Evolutionary conservation across 2,329 filamentous ascomycete species (phyloP).

Genomic region (Epichloe gansuensis): DNA sequence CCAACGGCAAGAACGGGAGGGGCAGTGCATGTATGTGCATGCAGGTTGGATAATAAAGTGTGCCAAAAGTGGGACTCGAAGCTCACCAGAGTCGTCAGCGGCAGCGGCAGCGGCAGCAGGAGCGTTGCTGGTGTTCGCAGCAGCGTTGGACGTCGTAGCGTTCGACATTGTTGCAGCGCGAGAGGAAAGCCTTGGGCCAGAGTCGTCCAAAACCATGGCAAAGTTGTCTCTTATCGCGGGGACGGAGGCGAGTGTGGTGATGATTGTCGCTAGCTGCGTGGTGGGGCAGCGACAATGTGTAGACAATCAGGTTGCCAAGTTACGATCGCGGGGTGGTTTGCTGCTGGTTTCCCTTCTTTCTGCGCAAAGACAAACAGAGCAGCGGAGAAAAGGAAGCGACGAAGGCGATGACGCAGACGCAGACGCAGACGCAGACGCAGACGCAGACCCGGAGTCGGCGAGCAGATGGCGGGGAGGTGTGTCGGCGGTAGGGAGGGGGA

Average conservation of each 20-base stretch:
- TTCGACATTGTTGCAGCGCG: conserved; percentile 24
- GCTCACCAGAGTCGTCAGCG: conserved; percentile 29
- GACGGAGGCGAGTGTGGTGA: not conserved
- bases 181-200: conserved; percentile 23
- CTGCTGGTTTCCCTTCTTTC: not conserved
- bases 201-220: conserved; percentile 30
- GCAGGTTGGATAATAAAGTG: not conserved
- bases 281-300: not conserved
- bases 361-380: not conserved
- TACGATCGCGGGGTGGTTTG: conserved; percentile 11
- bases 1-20: conserved; percentile 19
- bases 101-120: conserved; percentile 7
- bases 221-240: not conserved
- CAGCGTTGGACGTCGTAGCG: conserved; percentile 18
- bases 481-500: not conserved
- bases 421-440: not conserved
- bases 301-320: not conserved
- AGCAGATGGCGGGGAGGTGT: not conserved
- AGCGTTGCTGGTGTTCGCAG: conserved; percentile 13
- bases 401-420: too few species aligned
- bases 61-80: conserved; percentile 5
- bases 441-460: not conserved
- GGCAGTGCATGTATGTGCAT: conserved; percentile 13
- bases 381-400: not conserved
- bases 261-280: conserved; percentile 5